Base-by-base conservation (phyloP, 2,329 filamentous ascomycete genomes). In the Emericellopsis cladophorae region DNA sequence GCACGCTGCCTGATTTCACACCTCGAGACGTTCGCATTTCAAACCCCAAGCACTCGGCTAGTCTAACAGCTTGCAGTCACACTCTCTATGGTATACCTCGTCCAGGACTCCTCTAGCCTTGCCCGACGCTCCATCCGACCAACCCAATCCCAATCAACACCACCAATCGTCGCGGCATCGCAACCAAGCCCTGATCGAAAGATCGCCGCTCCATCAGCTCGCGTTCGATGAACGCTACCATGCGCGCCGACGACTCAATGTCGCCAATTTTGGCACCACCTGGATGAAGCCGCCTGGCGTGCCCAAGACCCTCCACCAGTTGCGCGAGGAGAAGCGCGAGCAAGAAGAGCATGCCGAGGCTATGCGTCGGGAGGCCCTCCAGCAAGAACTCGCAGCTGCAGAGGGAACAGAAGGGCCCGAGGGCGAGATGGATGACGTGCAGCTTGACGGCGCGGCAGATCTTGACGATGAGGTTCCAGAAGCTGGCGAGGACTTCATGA, bases 211-310 rank as follows among this genome's bases (percentile, higher is more conserved):
- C 4, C 74, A 81, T 9, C 70, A 80, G 2, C 74, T 95, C 10
- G 70, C 75, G 22, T 65, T 76, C 34, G 90, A 95, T 56, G 92
- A 96, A 63, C 73, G 79, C 45, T 74, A 79, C 43, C 72, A 93
- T 48, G 75, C 81, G 41, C 74, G 81, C 8, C 85, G 90, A 37
- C 87, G 89, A 53, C 65, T 76, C 37, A 87, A 90, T 49, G 82
- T 96, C 24, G 76, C 83, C 37, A 84, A 88, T 53, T 95, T 93
- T 55, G 92, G 92, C 45, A 84, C 81, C 48, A 76, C 75, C 36
- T 98, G 92, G 92, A 80, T 98, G 42, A 84, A 83, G 44, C 92
- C 92, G 0, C 88, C 87, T 0, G 92, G 90, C 7, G 73, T 95
- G 42, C 60, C 78, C 43, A 98, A 96, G 68, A 95, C 90, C 1